A percentile compares a stretch with the other conserved stretches of the same genome.
phyloP scores from a whole-genome alignment of 495 filamentous ascomycete species.

The Penicillium arizonense region DNA sequence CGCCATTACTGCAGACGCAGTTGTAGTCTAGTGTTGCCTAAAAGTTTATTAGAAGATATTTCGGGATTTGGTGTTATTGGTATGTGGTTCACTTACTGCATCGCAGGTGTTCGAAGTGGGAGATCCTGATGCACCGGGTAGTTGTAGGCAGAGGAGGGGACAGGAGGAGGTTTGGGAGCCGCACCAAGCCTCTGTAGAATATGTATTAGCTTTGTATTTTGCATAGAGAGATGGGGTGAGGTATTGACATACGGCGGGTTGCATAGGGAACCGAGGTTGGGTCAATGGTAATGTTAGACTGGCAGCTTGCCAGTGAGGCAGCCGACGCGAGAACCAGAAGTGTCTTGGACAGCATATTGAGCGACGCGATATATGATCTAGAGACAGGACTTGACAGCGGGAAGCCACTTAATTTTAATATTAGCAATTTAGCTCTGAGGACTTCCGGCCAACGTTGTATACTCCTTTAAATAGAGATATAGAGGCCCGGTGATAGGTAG shows the following conservation, averaged over 20 bases:
- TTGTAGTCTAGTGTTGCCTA: slow-evolving; percentile 66
- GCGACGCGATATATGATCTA: not conserved
- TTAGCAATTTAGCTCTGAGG: not conserved
- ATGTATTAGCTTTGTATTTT: slow-evolving; percentile 10
- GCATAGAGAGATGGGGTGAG: not conserved
- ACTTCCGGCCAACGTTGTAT: not conserved
- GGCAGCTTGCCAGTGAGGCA: slow-evolving; percentile 36
- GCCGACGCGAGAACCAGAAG: slow-evolving; percentile 31
- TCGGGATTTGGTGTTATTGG: not conserved
- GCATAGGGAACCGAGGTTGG: slow-evolving; percentile 52
- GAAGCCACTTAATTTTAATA: not conserved
- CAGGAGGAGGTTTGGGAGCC: slow-evolving; percentile 62
- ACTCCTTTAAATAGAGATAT: not conserved
- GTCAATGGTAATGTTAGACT: slow-evolving; percentile 50
- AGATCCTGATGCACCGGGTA: slow-evolving; percentile 46
- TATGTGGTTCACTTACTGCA: slow-evolving; percentile 52
- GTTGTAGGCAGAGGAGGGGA: slow-evolving; percentile 76
- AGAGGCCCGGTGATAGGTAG: slow-evolving; percentile 7
- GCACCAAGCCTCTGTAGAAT: slow-evolving; percentile 64
- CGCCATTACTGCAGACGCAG: slow-evolving; percentile 74
- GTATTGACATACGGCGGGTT: slow-evolving; percentile 39
- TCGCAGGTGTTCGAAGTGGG: slow-evolving; percentile 66
- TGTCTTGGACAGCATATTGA: slow-evolving; percentile 27
- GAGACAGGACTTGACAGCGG: not conserved
- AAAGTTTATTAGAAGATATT: not conserved